Conservation (phyloP, 2,329 filamentous ascomycete species). For the Macrophomina tecta region DNA sequence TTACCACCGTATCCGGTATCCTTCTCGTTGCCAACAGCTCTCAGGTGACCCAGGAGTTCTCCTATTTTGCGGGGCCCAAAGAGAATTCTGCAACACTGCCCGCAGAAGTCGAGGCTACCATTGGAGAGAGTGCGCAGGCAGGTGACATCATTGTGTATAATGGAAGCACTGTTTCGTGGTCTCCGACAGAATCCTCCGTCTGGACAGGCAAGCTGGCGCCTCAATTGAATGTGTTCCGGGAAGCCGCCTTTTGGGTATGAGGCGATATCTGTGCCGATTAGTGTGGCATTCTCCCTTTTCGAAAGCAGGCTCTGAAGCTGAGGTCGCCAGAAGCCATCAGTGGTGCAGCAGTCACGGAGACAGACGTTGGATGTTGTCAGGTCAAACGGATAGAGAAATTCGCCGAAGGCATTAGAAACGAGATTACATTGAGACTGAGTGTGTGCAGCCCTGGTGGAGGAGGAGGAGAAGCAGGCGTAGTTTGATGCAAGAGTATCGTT, state of each 20-base stretch:
- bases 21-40: constrained; percentile 37
- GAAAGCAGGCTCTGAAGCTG: not conserved
- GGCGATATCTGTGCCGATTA: not conserved
- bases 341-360: not conserved
- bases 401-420: not conserved
- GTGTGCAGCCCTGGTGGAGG: constrained; percentile 27
- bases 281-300: not conserved
- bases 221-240: not conserved
- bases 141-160: constrained; percentile 45
- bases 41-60: constrained; percentile 44
- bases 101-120: constrained; percentile 35
- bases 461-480: not conserved
- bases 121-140: constrained; percentile 36
- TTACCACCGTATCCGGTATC: constrained; percentile 33
- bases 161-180: constrained; percentile 30
- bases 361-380: not conserved
- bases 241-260: not conserved
- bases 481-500: not conserved
- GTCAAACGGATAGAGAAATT: not conserved
- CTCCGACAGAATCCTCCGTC: not conserved
- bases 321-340: not conserved
- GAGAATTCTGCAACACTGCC: constrained; percentile 38
- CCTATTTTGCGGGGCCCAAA: constrained; percentile 39
- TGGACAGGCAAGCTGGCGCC: constrained; percentile 11
- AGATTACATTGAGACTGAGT: not conserved